These are phyloP conservation scores for Candida mesenterica DNA, from an alignment of 1,139 yeast genomes.

Conservation along the genomic window DNA sequence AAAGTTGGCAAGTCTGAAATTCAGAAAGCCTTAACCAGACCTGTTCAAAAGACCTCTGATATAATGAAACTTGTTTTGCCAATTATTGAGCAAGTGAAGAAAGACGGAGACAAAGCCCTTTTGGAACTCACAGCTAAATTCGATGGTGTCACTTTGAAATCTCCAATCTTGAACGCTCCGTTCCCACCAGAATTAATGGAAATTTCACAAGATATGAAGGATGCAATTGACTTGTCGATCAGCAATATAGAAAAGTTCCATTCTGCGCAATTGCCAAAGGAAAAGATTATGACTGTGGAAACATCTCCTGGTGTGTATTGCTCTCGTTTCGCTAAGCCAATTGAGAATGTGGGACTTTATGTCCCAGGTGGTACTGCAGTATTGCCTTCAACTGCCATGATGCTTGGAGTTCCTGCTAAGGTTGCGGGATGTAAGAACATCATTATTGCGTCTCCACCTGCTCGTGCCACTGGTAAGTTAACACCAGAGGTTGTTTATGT, in stretches of 20 bases:
- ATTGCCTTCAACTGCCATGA: conserved; percentile 93
- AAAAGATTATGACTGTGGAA: conserved; percentile 76
- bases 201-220: conserved; percentile 71
- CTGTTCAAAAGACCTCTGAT: conserved; percentile 86
- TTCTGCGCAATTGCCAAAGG: conserved; percentile 77
- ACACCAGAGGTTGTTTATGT: conserved; percentile 98
- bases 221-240: conserved; percentile 86
- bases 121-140: conserved; percentile 85
- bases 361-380: conserved; percentile 99
- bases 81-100: conserved; percentile 73
- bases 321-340: conserved; percentile 92
- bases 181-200: conserved; percentile 76
- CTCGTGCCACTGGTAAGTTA: conserved; percentile 83
- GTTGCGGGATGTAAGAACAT: conserved; percentile 97
- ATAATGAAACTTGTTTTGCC: conserved; percentile 92
- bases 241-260: conserved; percentile 90
- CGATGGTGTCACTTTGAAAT: conserved; percentile 70
- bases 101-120: conserved; percentile 81
- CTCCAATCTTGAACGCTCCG: conserved; percentile 85
- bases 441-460: conserved; percentile 95
- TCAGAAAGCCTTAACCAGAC: conserved; percentile 69
- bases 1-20: conserved; percentile 47
- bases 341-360: conserved; percentile 90
- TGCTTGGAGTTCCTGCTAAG: conserved; percentile 98
- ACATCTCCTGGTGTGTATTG: conserved; percentile 93